A percentile compares a stretch with the other conserved stretches of the same genome.
phyloP scores from a whole-genome alignment of 2,329 filamentous ascomycete species.

The Trichoderma gracile region DNA sequence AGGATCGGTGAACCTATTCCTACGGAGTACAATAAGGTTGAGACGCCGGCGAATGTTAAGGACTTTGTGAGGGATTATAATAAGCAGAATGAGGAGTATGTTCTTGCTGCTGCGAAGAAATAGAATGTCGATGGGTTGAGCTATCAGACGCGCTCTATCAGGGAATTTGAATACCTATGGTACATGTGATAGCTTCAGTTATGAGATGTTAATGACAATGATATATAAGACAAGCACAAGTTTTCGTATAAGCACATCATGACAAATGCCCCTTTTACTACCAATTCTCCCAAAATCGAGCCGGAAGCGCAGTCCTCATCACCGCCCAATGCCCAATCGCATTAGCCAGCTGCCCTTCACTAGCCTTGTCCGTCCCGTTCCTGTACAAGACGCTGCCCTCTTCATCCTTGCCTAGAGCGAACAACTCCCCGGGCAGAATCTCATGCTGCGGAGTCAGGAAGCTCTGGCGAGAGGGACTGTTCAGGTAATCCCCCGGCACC shows the following conservation, averaged over 20 bases:
- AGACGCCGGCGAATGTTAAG: conserved; percentile 63
- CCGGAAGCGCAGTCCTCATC: conserved; percentile 82
- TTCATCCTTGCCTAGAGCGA: conserved; percentile 41
- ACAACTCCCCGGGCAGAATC: conserved; percentile 55
- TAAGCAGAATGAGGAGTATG: conserved; percentile 35
- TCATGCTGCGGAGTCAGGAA: conserved; percentile 75
- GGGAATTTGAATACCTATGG: too few species aligned
- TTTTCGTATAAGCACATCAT: not conserved
- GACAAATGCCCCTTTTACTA: conserved; percentile 40
- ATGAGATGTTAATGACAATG: too few species aligned
- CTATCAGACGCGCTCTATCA: too few species aligned
- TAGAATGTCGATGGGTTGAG: too few species aligned
- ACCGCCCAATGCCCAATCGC: conserved; percentile 87
- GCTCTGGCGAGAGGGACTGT: conserved; percentile 66
- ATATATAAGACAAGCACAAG: not conserved
- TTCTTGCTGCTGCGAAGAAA: conserved; percentile 32
- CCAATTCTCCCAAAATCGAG: conserved; percentile 83
- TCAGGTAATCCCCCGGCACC: conserved; percentile 65
- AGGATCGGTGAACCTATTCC: conserved; percentile 64
- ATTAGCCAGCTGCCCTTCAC: conserved; percentile 70
- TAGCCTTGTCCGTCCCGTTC: conserved; percentile 67
- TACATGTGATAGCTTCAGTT: too few species aligned
- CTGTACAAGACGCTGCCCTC: conserved; percentile 55
- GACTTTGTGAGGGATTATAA: conserved; percentile 46
- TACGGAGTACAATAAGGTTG: conserved; percentile 58